Evolutionary conservation across 495 filamentous ascomycete species (phyloP), one percentile per base, ranked within the genome.

Genomic region (Chaetomidium leptoderma): DNA sequence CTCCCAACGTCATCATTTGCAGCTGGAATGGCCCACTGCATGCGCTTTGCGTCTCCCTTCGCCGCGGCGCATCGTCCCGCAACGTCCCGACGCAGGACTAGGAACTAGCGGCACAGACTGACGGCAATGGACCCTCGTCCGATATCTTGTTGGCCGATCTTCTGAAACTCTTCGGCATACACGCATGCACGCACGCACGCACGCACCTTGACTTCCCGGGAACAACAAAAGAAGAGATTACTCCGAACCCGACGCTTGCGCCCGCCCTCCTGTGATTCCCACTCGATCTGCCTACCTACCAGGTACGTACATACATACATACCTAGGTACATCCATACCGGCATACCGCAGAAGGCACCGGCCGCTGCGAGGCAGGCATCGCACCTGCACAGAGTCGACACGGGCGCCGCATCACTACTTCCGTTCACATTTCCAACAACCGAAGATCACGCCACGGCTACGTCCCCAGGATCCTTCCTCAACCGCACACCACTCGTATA

Each of bases 1-100:
- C 27, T 54, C 30, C 23, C 10, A 60, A 44, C 51, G 43, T 60
- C 52, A 55, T 54, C 17, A 32, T 13, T 36, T 10, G 19, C n/a
- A 35, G 26, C 24, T 35, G 29, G 50, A 53, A 57, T 42, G 35
- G 24, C 21, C 11, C 26, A 32, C 10, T 14, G 42, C 9, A 10
- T 26, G 42, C 21, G 11, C 42, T 23, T 13, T 23, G 42, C 10
- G 1, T 4, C 21, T 4, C 14, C 42, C 23, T 11, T 26, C 42
- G 21, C 21, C 14, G 42, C 42, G 23, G 42, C 42, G 42, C 42
- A 23, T 8, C 6, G 6, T 16, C 6, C 42, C 21, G 42, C 10
- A 26, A 7, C 42, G 11, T 7, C 39, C 19, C 39, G 39, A 43
- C 29, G 14, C 32, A 55, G 17, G 23, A 21, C 24, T 10, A 4